Base-by-base conservation (phyloP, 768 basidiomycete genomes). In the Rhizopogon rudus region DNA sequence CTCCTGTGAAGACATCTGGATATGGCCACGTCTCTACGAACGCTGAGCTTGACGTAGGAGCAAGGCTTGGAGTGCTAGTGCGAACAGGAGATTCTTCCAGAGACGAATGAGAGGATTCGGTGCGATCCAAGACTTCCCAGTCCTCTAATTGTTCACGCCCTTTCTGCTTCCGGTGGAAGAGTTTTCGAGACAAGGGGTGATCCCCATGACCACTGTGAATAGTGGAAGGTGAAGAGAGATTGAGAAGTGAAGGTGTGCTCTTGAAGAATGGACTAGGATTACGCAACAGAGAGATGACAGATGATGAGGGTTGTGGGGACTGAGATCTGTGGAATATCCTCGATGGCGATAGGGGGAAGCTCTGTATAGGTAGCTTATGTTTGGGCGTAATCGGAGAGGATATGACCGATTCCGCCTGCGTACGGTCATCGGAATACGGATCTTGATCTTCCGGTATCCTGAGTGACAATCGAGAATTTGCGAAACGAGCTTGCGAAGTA, bases 241-340 rank as follows among this genome's bases (percentile, higher is more conserved):
- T 70, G 28, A 66, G 59, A 1, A 69, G 44, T 46, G 69, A 70
- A 2, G 69, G 65, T 8, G 69, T 67, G 25, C 70, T 70, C 66
- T 70, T 70, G 28, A 70, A 70, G 46, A 70, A 68, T 6, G 69
- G 70, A 50, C 60, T 71, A 31, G 68, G 70, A 31, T 71, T 71
- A 13, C 69, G 70, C 22, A 70, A 58, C 35, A 70, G 52, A 43
- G 69, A 70, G 43, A 70, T 68, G 20, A 70, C 68, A 0, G 68
- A 70, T n/a, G 70, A 63, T 5, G 70, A 70, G 3, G 70, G 68
- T 25, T 71, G 68, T 46, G 68, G 68, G 4, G 68, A 68, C 0
- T 71, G 63, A 25, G 68, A 70, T 25, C 62, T 67, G 10, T 69
- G 66, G 55, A 70, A 70, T 42, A 70, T 61, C 12, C 68, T 63